Conservation (phyloP, 768 basidiomycete species). For the Podaxis sp. region DNA sequence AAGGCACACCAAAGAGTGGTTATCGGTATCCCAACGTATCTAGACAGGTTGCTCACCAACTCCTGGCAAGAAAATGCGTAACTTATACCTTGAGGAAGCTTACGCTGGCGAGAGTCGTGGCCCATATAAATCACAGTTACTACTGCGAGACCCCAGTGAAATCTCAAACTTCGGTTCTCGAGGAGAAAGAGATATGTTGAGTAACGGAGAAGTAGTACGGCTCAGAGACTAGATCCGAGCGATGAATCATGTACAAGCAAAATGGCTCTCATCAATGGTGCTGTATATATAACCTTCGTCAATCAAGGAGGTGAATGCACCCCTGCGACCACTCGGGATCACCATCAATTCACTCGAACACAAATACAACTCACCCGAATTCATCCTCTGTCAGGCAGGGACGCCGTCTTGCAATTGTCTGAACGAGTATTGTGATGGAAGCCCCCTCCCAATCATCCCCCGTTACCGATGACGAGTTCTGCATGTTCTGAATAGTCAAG, state of each 20-base stretch:
- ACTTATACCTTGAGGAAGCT: no score
- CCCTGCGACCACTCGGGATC: conserved; percentile 10
- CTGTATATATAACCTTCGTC: conserved; percentile 21
- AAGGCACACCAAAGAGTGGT: no score
- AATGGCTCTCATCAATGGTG: conserved; percentile 23
- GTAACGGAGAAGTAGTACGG: not conserved
- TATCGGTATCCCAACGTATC: no score
- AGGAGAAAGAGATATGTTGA: no score
- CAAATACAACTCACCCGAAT: conserved; percentile 12
- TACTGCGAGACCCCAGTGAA: no score
- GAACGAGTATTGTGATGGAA: not conserved
- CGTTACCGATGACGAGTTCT: not conserved
- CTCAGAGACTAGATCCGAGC: not conserved
- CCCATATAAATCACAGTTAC: no score
- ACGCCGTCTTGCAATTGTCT: not conserved
- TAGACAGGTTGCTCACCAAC: no score
- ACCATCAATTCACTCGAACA: not conserved
- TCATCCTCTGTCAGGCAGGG: not conserved
- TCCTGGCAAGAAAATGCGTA: no score
- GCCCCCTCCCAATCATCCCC: not conserved
- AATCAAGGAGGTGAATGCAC: conserved; percentile 19
- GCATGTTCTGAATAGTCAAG: conserved; percentile 10
- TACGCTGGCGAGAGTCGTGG: no score
- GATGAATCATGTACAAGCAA: conserved; percentile 9
- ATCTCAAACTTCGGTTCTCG: no score